Conservation (phyloP, 495 filamentous ascomycete species). For the Bathelium albidoporum region DNA sequence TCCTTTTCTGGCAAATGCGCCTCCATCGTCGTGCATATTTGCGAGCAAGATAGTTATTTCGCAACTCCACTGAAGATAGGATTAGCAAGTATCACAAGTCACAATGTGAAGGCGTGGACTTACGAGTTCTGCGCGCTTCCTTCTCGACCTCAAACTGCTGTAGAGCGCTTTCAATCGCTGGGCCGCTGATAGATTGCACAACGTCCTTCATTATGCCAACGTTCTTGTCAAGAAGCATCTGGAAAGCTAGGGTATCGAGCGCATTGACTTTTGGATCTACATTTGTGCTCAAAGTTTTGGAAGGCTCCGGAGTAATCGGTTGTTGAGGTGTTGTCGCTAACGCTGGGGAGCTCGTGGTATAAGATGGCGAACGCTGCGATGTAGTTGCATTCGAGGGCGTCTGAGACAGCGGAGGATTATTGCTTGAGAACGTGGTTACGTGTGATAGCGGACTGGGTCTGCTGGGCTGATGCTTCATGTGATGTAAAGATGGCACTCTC, state of each 20-base stretch:
- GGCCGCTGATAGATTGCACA: conserved; percentile 13
- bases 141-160: conserved; percentile 9
- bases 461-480: background rate
- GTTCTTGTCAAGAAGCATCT: conserved; percentile 10
- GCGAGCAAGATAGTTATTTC: background rate
- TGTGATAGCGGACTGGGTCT: background rate
- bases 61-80: background rate
- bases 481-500: background rate
- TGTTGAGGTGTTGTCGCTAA: background rate
- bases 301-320: background rate
- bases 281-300: background rate
- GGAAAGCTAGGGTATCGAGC: conserved; percentile 11
- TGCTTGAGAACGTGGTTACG: background rate
- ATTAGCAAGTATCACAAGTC: background rate
- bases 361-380: background rate
- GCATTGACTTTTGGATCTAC: background rate
- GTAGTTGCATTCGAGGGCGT: background rate
- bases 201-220: conserved; percentile 20
- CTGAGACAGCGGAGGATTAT: background rate
- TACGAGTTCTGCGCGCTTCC: conserved; percentile 10
- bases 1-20: conserved; percentile 12
- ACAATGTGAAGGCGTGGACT: conserved; percentile 10
- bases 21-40: conserved; percentile 19
- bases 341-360: too few species aligned
- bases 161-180: conserved; percentile 9